Evolutionary conservation across 768 basidiomycete genomes (phyloP), one percentile per base, ranked within the genome.

Genomic region (Tylopilus intermedius): DNA sequence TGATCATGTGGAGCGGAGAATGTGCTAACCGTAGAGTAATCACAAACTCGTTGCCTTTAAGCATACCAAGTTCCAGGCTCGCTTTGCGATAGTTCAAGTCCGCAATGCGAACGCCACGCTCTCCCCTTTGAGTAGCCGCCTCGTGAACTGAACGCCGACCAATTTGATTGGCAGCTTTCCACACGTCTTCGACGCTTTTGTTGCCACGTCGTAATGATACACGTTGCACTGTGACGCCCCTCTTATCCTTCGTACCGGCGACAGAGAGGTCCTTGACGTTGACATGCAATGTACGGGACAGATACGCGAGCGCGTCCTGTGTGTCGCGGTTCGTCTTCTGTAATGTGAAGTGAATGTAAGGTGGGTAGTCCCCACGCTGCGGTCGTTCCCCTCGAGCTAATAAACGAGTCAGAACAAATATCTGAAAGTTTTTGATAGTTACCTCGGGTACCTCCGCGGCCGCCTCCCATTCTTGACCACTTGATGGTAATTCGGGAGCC

Each of bases 321-420:
- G 93, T 96, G 64, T 99, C 96, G 41, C 96, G 85, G 66, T 99
- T 99, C 21, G 94, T 90, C 72, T 99, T 99, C 66, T 95, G 94
- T 32, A 99, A 73, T 1, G 91, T 96, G 68, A 98, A 96, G 65
- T 97, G 94, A 57, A 98, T 92, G 65, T 89, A 99, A 0, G 87
- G 88, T 53, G 88, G 88, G 58, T 82, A 88, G 22, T 76, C 79
- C 22, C 84, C 84, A 40, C 87, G 79, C 42, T 80, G 74, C 24
- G 73, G 62, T 39, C 78, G 77, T 48, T 75, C 75, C 21, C 73
- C 71, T 59, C 69, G 62, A 39, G 60, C 66, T 58, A 43, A 18
- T 35, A 47, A 40, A 58, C 4, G 24, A 24, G 33, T 60, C 29
- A 50, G 43, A 10, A 44, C 21, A 45, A 27, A 1, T 18, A 21